These are phyloP conservation scores for Glycyrrhiza uralensis DNA, from an alignment of 306 rosid genomes.

Conservation along the genomic window DNA sequence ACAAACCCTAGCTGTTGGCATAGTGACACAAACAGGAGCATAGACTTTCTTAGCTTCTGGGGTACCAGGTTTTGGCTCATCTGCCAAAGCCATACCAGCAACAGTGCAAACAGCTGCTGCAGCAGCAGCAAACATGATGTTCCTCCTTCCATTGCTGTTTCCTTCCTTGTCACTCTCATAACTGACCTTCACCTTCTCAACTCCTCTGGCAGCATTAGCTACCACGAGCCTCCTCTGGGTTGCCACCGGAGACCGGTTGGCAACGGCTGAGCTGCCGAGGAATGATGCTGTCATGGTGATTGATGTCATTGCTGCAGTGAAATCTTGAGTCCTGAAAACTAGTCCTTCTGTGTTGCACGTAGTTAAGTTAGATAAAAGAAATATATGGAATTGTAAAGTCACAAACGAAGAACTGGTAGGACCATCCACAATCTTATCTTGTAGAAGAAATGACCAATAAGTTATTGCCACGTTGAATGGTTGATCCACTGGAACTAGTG, in stretches of 20 bases:
- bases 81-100: constrained; percentile 35
- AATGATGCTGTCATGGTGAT: constrained; percentile 47
- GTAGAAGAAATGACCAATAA: constrained; percentile 16
- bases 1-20: constrained; percentile 55
- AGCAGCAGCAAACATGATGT: constrained; percentile 47
- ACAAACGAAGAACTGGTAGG: not conserved
- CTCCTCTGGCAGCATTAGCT: constrained; percentile 20
- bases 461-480: constrained; percentile 30
- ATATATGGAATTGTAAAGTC: constrained; percentile 8
- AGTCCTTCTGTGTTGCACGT: not conserved
- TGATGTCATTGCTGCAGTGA: constrained; percentile 39
- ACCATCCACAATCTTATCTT: constrained; percentile 36
- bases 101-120: constrained; percentile 42
- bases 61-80: constrained; percentile 34
- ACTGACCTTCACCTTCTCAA: constrained; percentile 22
- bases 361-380: constrained; percentile 22
- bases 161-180: constrained; percentile 24
- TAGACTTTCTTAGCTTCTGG: constrained; percentile 50
- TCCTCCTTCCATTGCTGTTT: constrained; percentile 42
- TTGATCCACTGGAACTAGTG: constrained; percentile 25
- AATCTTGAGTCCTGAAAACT: not conserved
- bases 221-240: constrained; percentile 21
- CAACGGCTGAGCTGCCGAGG: constrained; percentile 25
- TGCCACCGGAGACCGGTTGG: constrained; percentile 20
- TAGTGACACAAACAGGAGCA: constrained; percentile 54